Conservation (phyloP, 2,329 filamentous ascomycete genomes). For the Hypoxylon sp. region DNA sequence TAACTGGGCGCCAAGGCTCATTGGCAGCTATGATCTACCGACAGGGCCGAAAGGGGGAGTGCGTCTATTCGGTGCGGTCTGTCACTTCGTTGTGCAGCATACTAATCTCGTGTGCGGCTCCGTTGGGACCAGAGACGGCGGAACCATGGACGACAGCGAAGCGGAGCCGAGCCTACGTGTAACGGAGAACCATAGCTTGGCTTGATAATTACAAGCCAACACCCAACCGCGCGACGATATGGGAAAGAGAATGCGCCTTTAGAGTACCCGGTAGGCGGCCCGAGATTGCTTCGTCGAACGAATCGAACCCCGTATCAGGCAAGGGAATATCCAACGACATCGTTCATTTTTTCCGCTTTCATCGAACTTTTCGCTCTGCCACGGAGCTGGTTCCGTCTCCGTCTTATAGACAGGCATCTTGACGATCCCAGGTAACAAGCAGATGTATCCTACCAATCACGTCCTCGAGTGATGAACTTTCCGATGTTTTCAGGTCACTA, state of each 20-base stretch:
- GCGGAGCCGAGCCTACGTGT: constrained; percentile 39
- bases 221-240: constrained; percentile 5
- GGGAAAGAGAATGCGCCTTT: constrained; percentile 36
- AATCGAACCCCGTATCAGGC: constrained; percentile 14
- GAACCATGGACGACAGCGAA: constrained; percentile 36
- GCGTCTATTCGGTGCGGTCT: constrained; percentile 21
- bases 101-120: constrained; percentile 42
- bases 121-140: constrained; percentile 38
- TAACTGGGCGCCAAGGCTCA: constrained; percentile 22
- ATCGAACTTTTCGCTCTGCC: constrained; percentile 13
- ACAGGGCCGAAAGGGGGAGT: constrained; percentile 21
- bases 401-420: constrained; percentile 4
- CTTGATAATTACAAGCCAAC: constrained; percentile 20
- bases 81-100: constrained; percentile 32
- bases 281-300: constrained; percentile 23
- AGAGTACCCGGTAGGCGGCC: constrained; percentile 22
- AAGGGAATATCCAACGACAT: neutral
- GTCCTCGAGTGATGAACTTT: neutral
- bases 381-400: constrained; percentile 15
- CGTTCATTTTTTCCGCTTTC: constrained; percentile 13
- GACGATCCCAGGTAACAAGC: constrained; percentile 18
- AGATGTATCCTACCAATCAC: constrained; percentile 28
- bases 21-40: constrained; percentile 31
- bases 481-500: constrained; percentile 14
- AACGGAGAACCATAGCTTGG: constrained; percentile 25